Percentiles rank a stretch among this genome's conserved stretches.
phyloP scores from a whole-genome alignment of 2,329 filamentous ascomycete genomes.

The Curvularia lunata region DNA sequence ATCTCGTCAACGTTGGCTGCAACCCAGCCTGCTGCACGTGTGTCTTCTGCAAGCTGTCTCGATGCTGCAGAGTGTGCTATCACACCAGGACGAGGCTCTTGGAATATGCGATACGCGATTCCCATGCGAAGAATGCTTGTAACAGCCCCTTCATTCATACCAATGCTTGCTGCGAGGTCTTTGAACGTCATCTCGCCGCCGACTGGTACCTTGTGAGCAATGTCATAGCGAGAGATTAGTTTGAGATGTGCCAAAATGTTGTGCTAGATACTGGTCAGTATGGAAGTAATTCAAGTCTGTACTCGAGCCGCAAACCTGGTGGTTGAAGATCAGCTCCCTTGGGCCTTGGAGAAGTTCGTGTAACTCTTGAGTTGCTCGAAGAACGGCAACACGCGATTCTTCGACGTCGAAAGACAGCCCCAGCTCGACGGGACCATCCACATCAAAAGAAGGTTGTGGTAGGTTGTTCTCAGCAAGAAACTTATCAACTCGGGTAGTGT shows the following conservation, averaged over 20 bases:
- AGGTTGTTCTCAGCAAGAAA: slow-evolving; percentile 9
- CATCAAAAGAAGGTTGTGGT: slow-evolving; percentile 16
- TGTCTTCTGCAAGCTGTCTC: slow-evolving; percentile 4
- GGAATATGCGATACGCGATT: slow-evolving; percentile 22
- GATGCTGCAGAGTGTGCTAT: slow-evolving; percentile 20
- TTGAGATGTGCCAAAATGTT: slow-evolving; percentile 1
- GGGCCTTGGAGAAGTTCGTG: slow-evolving; percentile 16
- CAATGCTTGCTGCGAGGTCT: slow-evolving; percentile 8
- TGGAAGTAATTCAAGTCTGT: too few relatives aligned
- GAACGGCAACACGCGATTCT: slow-evolving; percentile 11
- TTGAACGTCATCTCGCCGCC: slow-evolving; percentile 2
- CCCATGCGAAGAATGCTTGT: slow-evolving; percentile 12
- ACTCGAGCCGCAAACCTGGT: slow-evolving; percentile 1
- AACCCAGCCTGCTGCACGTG: slow-evolving; percentile 2
- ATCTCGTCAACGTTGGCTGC: slow-evolving; percentile 6
- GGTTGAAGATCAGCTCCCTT: slow-evolving; percentile 12
- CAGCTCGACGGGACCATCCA: slow-evolving; percentile 6
- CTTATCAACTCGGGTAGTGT: slow-evolving; percentile 14
- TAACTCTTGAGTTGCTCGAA: slow-evolving; percentile 17
- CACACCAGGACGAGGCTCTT: slow-evolving; percentile 15
- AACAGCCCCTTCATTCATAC: not conserved
- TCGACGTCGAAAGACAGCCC: slow-evolving; percentile 9
- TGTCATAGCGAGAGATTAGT: slow-evolving; percentile 4
- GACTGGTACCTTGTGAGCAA: slow-evolving; percentile 3
- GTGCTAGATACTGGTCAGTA: not conserved